phyloP scores from a whole-genome alignment of 176 grass and related monocot genomes.

The Paspalum notatum region DNA sequence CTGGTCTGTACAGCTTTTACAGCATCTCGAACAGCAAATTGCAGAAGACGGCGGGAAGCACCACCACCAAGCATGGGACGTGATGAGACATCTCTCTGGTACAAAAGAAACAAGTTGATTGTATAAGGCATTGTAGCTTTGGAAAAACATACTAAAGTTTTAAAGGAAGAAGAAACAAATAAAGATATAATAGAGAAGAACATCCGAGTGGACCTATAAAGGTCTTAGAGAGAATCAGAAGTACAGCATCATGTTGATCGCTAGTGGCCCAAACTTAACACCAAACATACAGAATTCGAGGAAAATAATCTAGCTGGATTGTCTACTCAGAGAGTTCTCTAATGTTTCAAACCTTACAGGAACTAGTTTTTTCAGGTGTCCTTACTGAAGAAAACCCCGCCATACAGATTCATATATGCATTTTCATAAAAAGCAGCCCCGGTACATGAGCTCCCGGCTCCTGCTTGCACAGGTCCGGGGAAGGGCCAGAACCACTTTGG shows the following conservation, averaged over 20 bases:
- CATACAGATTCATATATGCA: neutral
- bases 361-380: neutral
- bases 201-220: constrained; percentile 15
- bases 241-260: neutral
- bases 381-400: neutral
- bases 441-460: too few relatives aligned
- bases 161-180: neutral
- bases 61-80: constrained; percentile 63
- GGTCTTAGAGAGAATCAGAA: constrained; percentile 3
- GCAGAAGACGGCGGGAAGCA: constrained; percentile 81
- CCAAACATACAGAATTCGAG: constrained; percentile 39
- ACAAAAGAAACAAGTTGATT: constrained; percentile 33
- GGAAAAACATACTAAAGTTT: neutral
- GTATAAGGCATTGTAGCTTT: constrained; percentile 26
- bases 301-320: neutral
- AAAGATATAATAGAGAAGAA: neutral
- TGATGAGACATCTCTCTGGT: constrained; percentile 60
- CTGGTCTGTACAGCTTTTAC: constrained; percentile 74
- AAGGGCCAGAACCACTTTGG: too few relatives aligned
- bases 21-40: constrained; percentile 93
- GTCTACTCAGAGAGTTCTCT: neutral
- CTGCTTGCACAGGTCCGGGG: too few relatives aligned
- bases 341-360: constrained; percentile 5
- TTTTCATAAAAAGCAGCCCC: neutral
- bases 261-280: neutral